Conservation (phyloP, 768 basidiomycete species). For the Boletus insuetus region DNA sequence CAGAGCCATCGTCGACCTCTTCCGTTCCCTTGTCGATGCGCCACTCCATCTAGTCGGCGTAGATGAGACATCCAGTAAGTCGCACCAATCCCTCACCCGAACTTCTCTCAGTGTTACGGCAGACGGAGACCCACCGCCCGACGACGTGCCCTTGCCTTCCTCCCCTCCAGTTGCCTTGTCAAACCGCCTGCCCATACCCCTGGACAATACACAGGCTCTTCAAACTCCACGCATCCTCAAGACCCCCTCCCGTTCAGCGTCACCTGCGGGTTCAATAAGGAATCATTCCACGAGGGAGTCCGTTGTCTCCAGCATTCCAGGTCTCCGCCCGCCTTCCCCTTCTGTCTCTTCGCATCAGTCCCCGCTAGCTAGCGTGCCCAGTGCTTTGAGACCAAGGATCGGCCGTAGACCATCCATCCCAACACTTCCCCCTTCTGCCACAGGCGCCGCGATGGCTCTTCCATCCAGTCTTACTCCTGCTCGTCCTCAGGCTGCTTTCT, state of each 20-base stretch:
- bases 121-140: slow-evolving; percentile 14
- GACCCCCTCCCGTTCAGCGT: slow-evolving; percentile 38
- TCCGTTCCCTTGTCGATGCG: slow-evolving; percentile 45
- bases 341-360: slow-evolving; percentile 19
- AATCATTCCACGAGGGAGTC: slow-evolving; percentile 26
- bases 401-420: slow-evolving; percentile 46
- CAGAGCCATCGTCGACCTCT: slow-evolving; percentile 59
- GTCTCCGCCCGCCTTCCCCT: slow-evolving; percentile 25
- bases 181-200: slow-evolving; percentile 4
- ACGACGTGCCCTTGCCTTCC: neutral
- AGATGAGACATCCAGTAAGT: slow-evolving; percentile 39
- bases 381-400: slow-evolving; percentile 35
- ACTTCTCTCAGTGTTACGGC: slow-evolving; percentile 10
- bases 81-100: neutral
- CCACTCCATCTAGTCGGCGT: slow-evolving; percentile 61
- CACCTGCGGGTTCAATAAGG: slow-evolving; percentile 35
- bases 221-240: slow-evolving; percentile 21
- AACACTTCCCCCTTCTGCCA: slow-evolving; percentile 32
- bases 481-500: slow-evolving; percentile 25
- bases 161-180: slow-evolving; percentile 2
- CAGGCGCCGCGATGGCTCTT: slow-evolving; percentile 18
- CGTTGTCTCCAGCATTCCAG: slow-evolving; percentile 9
- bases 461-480: slow-evolving; percentile 26
- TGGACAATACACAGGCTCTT: slow-evolving; percentile 23
- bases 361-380: slow-evolving; percentile 22